Base-by-base conservation (phyloP, 306 rosid genomes). In the Pueraria montana region DNA sequence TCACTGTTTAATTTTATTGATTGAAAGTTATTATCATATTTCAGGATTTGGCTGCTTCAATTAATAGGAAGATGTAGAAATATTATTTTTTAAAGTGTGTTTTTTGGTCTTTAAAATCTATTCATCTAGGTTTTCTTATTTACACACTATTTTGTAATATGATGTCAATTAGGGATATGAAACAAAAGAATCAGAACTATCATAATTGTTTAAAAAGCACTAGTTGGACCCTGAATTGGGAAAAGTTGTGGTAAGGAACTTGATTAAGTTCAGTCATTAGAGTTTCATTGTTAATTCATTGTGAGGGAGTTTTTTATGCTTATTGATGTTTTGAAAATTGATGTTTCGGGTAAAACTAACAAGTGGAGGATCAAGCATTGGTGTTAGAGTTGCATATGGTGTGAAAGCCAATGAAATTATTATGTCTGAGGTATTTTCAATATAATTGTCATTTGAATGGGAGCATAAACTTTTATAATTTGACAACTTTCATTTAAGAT, bases 291-390 rank as follows among this genome's bases (percentile, higher is more conserved):
- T 84, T 79, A 30, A 30, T 34, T 62, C 42, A 74, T 32, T 55
- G 50, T 67, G 73, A 42, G 45, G 62, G 46, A 79, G 34, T 56
- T 85, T 84, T 5, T 72, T 83, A 58, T 74, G 61, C 58, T 43
- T 24, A 72, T 75, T 32, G 13, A 62, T 50, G 62, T 40, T 72
- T 53, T 23, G 16, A 61, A 73, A 69, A 56, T 23, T 85, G 68
- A 76, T 59, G 48, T 58, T 77, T 82, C 83, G 93, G 98, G 98
- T 93, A 84, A 93, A 95, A 89, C 98, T 98, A 89, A 86, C 90
- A 59, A 91, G 87, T 80, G 98, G 96, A 68, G 98, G 98, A 48
- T 95, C 98, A 80, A 95, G 98, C 88, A 91, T 95, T 36, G 98
- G 98, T 55, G 98, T 95, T 49, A 86, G 76, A 21, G 98, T 93